phyloP scores from a whole-genome alignment of 805 yeast species.

The Candida nitratophila region DNA sequence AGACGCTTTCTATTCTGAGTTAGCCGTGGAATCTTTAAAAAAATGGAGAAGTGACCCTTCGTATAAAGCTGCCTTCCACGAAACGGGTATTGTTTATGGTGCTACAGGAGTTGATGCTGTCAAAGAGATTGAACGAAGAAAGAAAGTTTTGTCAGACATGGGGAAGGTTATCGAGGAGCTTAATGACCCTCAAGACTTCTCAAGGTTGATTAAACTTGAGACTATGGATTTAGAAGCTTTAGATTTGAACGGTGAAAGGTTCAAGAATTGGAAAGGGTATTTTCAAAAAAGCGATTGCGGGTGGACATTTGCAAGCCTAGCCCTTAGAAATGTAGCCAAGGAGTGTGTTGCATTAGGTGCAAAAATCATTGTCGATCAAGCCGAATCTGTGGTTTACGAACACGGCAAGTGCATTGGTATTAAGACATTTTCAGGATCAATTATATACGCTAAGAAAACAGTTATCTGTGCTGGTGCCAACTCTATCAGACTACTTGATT shows the following conservation, averaged over 20 bases:
- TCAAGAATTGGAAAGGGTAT: slow-evolving; percentile 27
- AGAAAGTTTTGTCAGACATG: neutral
- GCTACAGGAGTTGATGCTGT: slow-evolving; percentile 13
- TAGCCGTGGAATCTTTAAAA: slow-evolving; percentile 27
- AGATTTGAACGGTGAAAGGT: slow-evolving; percentile 3
- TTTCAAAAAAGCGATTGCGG: slow-evolving; percentile 27
- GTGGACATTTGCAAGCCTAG: slow-evolving; percentile 29
- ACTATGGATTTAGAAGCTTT: neutral
- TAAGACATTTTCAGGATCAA: slow-evolving; percentile 20
- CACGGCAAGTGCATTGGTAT: slow-evolving; percentile 24
- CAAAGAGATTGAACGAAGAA: slow-evolving; percentile 5
- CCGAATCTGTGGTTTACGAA: too few species aligned
- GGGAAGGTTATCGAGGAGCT: slow-evolving; percentile 7
- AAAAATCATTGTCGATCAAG: slow-evolving; percentile 20
- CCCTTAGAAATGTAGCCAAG: slow-evolving; percentile 21
- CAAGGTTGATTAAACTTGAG: neutral
- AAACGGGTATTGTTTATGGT: slow-evolving; percentile 26
- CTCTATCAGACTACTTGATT: slow-evolving; percentile 28
- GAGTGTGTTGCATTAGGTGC: slow-evolving; percentile 28
- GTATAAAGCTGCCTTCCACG: slow-evolving; percentile 24
- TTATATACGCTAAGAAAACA: slow-evolving; percentile 18
- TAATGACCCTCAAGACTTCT: slow-evolving; percentile 8
- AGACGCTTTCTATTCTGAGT: slow-evolving; percentile 17
- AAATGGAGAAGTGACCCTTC: slow-evolving; percentile 27
- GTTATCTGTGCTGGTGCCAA: slow-evolving; percentile 35